These are phyloP conservation scores for Ceratobasidium sp. DNA, from an alignment of 1,284 basidiomycete genomes.

Conservation along the genomic window DNA sequence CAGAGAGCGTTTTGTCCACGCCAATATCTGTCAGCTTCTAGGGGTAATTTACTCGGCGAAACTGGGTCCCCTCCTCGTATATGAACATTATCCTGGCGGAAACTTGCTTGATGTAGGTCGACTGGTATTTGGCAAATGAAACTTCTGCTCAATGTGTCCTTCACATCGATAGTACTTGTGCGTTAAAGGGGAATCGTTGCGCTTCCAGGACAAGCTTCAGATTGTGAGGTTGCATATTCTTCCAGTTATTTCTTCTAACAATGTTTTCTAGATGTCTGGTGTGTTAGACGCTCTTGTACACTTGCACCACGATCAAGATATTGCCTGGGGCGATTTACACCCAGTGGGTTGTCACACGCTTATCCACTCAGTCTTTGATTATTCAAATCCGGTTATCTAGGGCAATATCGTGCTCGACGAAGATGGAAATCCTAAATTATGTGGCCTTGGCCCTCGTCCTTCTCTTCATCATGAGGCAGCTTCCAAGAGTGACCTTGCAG, in stretches of 20 bases:
- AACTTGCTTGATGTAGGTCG: constrained; percentile 11
- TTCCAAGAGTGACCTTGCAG: neutral
- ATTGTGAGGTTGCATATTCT: neutral
- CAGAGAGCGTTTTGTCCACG: neutral
- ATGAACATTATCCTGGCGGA: constrained; percentile 10
- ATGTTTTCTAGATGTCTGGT: neutral
- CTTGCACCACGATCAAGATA: constrained; percentile 10
- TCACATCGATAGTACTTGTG: constrained; percentile 5
- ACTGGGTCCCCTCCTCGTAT: constrained; percentile 8
- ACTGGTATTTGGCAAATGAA: neutral
- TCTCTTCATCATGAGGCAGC: constrained; percentile 27
- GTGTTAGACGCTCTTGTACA: constrained; percentile 16
- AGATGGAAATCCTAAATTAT: constrained; percentile 15
- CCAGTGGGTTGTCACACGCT: neutral
- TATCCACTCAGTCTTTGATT: neutral
- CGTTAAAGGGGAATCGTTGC: neutral
- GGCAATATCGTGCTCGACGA: constrained; percentile 24
- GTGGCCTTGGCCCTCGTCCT: constrained; percentile 16
- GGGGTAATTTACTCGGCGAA: constrained; percentile 24
- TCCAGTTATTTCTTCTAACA: neutral
- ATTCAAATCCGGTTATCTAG: neutral
- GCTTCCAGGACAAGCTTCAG: neutral
- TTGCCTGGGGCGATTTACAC: constrained; percentile 24
- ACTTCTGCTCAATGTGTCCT: neutral
- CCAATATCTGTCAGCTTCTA: constrained; percentile 18